Base-by-base conservation (phyloP, 768 basidiomycete genomes). In the Termitomyces sp. region DNA sequence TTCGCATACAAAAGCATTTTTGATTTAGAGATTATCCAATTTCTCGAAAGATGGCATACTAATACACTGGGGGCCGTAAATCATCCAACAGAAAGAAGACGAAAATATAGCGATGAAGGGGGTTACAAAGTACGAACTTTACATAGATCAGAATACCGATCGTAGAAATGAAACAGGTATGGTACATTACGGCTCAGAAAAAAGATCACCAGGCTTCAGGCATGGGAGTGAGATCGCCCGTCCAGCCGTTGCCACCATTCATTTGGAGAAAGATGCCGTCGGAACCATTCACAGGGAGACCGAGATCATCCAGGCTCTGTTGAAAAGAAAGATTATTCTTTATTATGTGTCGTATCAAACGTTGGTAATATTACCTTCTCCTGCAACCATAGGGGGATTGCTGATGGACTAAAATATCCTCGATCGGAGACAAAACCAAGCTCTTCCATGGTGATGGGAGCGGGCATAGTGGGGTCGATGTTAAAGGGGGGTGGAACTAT, bases 311-410 rank as follows among this genome's bases (percentile, higher is more conserved):
- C 65, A 96, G 76, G 70, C 86, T 94, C 92, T 96, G 74, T 53
- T 60, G 61, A 49, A 60, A 38, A 51, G 42, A 22, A 50, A 55
- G 33, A 52, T 18, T 38, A 18, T 24, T 55, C 55, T 24, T 40
- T 3, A 22, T 20, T 62, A 58, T 7, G 52, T 40, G 32, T 39
- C 28, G 62, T 48, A 50, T 52, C 46, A 55, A 13, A 13, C 15
- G 45, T 36, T 13, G 53, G 33, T 32, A 18, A 49, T 78, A 87
- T 62, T 54, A 92, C 92, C 78, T 92, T 89, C 74, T 96, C 95
- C 71, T 92, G 94, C 60, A 97, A 76, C 95, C 95, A 97, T 4
- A 87, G 68, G n/a, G 95, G 95, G 58, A 97, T 89, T 50, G 88
- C 84, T 45, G 85, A 84, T 11, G 92, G 90, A 69, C 85, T 92